phyloP scores from a whole-genome alignment of 2,329 filamentous ascomycete species.

The Tolypocladium ovalisporum region DNA sequence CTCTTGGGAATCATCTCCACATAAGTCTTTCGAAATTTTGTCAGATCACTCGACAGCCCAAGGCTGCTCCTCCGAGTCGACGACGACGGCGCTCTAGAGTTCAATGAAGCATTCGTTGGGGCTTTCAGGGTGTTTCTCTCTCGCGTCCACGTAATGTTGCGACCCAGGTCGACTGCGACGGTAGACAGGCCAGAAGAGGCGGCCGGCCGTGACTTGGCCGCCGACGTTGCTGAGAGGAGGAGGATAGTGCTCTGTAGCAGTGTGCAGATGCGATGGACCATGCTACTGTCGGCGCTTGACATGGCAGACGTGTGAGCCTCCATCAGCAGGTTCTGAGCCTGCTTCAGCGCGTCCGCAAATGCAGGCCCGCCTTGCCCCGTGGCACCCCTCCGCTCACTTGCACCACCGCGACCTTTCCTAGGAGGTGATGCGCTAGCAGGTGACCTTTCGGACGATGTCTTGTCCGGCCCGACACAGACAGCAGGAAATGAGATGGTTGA shows the following conservation, averaged over 20 bases:
- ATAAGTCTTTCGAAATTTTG: constrained; percentile 66
- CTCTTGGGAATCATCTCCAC: constrained; percentile 71
- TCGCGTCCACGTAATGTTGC: constrained; percentile 57
- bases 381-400: constrained; percentile 13
- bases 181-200: constrained; percentile 47
- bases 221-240: constrained; percentile 50
- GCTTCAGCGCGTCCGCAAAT: constrained; percentile 49
- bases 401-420: constrained; percentile 15
- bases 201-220: constrained; percentile 31
- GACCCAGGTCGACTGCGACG: constrained; percentile 57
- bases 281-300: constrained; percentile 42
- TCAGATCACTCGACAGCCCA: constrained; percentile 38
- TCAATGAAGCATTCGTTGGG: neutral
- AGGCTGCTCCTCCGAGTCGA: constrained; percentile 29
- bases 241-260: constrained; percentile 56
- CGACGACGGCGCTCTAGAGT: constrained; percentile 16
- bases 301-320: constrained; percentile 50
- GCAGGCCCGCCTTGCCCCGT: constrained; percentile 19
- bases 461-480: constrained; percentile 36
- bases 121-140: constrained; percentile 48
- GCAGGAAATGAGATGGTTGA: constrained; percentile 84
- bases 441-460: constrained; percentile 22
- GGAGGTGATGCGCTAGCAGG: constrained; percentile 22
- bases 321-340: constrained; percentile 55
- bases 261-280: constrained; percentile 52